These are phyloP conservation scores for Chlamydomonas sphaeroides DNA, from an alignment of 139 green algal species.

Conservation along the genomic window DNA sequence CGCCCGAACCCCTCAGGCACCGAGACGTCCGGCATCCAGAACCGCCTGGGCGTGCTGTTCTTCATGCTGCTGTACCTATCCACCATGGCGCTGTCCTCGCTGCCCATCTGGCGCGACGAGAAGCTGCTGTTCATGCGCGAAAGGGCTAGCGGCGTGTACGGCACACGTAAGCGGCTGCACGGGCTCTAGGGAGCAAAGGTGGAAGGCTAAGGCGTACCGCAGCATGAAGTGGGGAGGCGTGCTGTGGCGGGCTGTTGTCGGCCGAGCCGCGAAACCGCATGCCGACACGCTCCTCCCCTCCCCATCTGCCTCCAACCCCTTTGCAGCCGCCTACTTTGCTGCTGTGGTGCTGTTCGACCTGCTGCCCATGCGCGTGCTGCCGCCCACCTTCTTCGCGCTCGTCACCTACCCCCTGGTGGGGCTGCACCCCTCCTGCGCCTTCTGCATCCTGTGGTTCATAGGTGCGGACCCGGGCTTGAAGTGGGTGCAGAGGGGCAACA, in stretches of 20 bases:
- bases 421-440: slow-evolving; percentile 64
- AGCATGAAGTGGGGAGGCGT: no score
- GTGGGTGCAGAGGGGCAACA: no score
- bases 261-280: background rate
- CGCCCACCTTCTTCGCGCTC: slow-evolving; percentile 77
- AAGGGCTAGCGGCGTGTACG: slow-evolving; percentile 61
- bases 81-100: slow-evolving; percentile 75
- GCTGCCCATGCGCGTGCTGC: slow-evolving; percentile 72
- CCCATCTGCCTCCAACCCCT: background rate
- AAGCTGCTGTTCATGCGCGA: slow-evolving; percentile 74
- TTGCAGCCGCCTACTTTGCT: slow-evolving; percentile 62
- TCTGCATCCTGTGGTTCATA: slow-evolving; percentile 71
- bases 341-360: slow-evolving; percentile 76
- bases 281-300: background rate
- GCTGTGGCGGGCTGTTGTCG: no score
- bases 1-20: slow-evolving; percentile 23
- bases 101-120: slow-evolving; percentile 80
- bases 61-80: slow-evolving; percentile 81
- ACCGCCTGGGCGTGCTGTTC: slow-evolving; percentile 76
- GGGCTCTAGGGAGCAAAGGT: no score
- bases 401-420: slow-evolving; percentile 73
- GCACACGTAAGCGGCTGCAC: slow-evolving; percentile 47
- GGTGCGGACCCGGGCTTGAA: no score
- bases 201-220: no score
- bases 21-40: slow-evolving; percentile 72